Conservation (phyloP, 2,329 filamentous ascomycete species). For the Curvularia eragrostidis region DNA sequence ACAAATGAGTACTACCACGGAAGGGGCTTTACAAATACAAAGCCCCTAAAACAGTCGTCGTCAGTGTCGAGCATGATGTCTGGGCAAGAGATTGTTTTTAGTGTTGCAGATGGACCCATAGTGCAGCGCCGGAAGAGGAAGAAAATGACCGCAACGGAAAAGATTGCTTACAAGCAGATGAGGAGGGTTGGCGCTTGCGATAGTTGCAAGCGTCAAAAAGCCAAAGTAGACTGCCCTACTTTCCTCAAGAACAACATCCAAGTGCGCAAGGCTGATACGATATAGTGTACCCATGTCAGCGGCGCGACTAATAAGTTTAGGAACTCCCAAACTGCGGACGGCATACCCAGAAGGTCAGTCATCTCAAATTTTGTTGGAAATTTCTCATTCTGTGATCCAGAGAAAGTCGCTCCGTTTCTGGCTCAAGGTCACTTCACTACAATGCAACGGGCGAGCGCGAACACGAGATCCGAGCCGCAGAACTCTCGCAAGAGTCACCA, state of each 20-base stretch:
- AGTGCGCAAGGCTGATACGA: background rate
- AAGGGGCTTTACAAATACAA: background rate
- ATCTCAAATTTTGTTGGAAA: background rate
- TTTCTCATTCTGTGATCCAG: background rate
- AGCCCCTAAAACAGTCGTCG: slow-evolving; percentile 6
- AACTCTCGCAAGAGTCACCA: background rate
- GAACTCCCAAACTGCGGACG: background rate
- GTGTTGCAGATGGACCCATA: slow-evolving; percentile 25
- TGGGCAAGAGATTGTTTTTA: slow-evolving; percentile 36
- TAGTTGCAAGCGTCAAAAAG: slow-evolving; percentile 36
- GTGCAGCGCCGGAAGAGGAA: slow-evolving; percentile 34
- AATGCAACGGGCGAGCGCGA: background rate
- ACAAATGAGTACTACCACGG: slow-evolving; percentile 4
- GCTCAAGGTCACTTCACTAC: background rate
- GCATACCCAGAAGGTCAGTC: slow-evolving; percentile 9
- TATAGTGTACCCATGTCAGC: slow-evolving; percentile 7
- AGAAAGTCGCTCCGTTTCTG: background rate
- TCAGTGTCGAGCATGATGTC: slow-evolving; percentile 2
- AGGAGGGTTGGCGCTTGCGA: slow-evolving; percentile 38
- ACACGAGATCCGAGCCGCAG: background rate
- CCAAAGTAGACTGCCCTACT: slow-evolving; percentile 25
- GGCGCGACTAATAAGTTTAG: background rate
- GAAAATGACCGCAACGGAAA: slow-evolving; percentile 38
- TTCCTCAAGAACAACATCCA: background rate
- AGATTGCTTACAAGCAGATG: slow-evolving; percentile 33